Evolutionary conservation across 129 eudicot genomes (phyloP), one percentile per base, ranked within the genome.

Genomic region (Flaveria brownii): DNA sequence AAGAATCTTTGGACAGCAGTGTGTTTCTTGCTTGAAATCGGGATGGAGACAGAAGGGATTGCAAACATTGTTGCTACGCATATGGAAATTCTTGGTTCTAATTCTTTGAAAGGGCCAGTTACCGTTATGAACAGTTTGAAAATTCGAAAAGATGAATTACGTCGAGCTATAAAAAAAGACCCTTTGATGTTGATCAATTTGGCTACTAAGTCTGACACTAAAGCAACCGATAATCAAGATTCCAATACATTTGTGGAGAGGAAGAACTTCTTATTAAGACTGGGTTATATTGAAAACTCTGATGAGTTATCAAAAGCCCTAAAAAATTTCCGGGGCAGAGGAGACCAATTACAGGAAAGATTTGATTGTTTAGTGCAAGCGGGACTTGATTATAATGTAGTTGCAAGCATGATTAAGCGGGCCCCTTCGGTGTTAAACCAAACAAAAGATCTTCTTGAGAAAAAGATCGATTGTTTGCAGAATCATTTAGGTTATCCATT

Each of bases 311-410:
- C 86, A 0, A 88, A 91, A 83, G 97, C 97, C 54, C 43, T 83
- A 6, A 88, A 70, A 75, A 78, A 74, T 76, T 91, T 91, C 62
- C 82, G 97, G 42, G 97, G 97, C 36, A 86, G 97, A 84, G 97
- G 97, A 50, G 93, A 88, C 78, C 89, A 83, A 77, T 70, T 91
- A 43, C 94, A 88, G 51, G 97, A 88, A 81, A 88, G 97, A 54
- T 91, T 91, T 66, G 88, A 91, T 74, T 91, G 97, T 75, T 72
- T 91, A 68, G 92, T 91, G 9, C 71, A 71, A 73, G 89, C 94
- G n/a, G 96, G 96, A 25, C 84, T 90, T 81, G 96, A 90, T 80
- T 84, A 60, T 75, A 84, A 88, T 1, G 83, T 74, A 26, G 93
- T 84, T 49, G 71, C 87, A 11, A 74, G 85, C 57, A 90, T 90